phyloP scores from a whole-genome alignment of 2,329 filamentous ascomycete genomes.

The Mycocentrospora acerina region DNA sequence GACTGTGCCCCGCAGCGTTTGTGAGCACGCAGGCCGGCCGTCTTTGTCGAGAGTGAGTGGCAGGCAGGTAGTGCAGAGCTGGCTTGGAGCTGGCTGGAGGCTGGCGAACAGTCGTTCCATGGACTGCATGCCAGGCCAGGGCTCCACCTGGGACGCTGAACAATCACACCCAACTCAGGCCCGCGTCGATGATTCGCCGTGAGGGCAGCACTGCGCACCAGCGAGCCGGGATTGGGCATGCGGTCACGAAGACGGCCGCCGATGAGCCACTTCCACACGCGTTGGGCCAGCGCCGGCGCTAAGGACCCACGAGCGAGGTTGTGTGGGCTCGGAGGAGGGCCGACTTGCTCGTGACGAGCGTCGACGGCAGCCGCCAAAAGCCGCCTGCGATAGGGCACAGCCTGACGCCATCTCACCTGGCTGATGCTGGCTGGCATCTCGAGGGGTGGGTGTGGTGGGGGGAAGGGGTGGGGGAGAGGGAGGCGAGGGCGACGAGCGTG shows the following conservation, averaged over 20 bases:
- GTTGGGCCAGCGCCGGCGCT: conserved; percentile 13
- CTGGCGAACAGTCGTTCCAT: conserved; percentile 16
- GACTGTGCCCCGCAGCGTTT: neutral
- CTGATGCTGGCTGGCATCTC: neutral
- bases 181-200: conserved; percentile 23
- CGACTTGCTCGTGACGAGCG: conserved; percentile 17
- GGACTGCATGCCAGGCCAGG: conserved; percentile 4
- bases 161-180: conserved; percentile 7
- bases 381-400: conserved; percentile 17
- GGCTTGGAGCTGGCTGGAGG: too few species aligned
- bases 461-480: neutral
- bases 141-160: conserved; percentile 4
- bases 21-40: neutral
- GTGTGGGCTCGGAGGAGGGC: conserved; percentile 21
- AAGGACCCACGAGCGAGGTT: conserved; percentile 10
- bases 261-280: conserved; percentile 20
- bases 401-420: too few species aligned
- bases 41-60: too few species aligned
- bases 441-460: neutral
- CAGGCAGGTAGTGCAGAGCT: too few species aligned
- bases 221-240: conserved; percentile 17
- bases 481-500: too few species aligned
- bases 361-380: conserved; percentile 11
- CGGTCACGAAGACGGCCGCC: conserved; percentile 25
- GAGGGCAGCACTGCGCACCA: conserved; percentile 19